Evolutionary conservation across 139 green algal species (phyloP).

Genomic region (Spirogloea muscicola): DNA sequence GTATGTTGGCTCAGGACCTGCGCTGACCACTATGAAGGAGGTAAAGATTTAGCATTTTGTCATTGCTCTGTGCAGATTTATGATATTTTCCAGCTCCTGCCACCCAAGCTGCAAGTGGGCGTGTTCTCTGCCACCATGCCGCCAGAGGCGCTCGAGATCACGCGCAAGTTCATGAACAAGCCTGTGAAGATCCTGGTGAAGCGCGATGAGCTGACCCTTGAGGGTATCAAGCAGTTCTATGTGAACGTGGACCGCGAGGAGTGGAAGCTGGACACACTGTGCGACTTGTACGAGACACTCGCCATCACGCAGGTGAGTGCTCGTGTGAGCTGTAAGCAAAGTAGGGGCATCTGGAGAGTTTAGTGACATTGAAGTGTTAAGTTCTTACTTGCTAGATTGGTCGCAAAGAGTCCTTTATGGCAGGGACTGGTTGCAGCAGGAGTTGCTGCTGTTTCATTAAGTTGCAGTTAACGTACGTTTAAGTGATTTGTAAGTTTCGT

Average conservation of each 20-base stretch:
- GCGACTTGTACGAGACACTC: constrained; percentile 98
- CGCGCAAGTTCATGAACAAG: constrained; percentile 99
- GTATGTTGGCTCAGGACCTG: background rate
- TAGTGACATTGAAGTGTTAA: no score
- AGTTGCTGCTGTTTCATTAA: no score
- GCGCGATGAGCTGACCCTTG: constrained; percentile 97
- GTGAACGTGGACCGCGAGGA: constrained; percentile 88
- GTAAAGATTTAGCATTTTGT: background rate
- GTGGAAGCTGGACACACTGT: constrained; percentile 99
- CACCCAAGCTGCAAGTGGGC: constrained; percentile 94
- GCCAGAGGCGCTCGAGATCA: constrained; percentile 97
- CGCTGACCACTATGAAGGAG: background rate
- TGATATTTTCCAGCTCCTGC: constrained; percentile 99
- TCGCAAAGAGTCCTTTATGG: no score
- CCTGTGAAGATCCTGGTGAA: constrained; percentile 98
- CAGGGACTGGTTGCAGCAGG: no score
- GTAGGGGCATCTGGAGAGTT: no score
- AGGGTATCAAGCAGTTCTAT: constrained; percentile 99
- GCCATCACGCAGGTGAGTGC: no score
- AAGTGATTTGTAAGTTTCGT: no score
- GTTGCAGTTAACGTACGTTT: no score
- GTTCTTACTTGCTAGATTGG: no score
- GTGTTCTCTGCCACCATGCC: constrained; percentile 98
- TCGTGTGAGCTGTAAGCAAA: no score
- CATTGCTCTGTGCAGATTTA: constrained; percentile 95